Conservation (phyloP, 805 yeast genomes). For the Candida qinlingensis region DNA sequence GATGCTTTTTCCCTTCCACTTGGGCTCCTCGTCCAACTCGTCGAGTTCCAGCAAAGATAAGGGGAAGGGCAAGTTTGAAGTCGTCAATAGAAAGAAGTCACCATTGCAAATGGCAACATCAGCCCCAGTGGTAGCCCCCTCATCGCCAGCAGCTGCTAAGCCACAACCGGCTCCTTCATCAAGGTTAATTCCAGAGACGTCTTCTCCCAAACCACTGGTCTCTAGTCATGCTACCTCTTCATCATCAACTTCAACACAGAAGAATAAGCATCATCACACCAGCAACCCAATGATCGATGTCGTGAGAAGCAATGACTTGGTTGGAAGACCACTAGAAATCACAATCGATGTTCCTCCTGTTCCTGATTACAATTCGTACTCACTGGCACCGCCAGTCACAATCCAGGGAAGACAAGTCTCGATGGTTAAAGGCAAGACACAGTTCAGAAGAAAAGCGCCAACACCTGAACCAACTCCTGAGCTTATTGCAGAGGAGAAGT, state of each 20-base stretch:
- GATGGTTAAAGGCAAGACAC: slow-evolving; percentile 4
- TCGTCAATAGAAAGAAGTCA: slow-evolving; percentile 22
- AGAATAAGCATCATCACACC: neutral
- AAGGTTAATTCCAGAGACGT: neutral
- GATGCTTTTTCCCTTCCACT: slow-evolving; percentile 20
- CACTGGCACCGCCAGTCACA: slow-evolving; percentile 23
- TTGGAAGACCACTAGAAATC: neutral
- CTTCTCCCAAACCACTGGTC: neutral
- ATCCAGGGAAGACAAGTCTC: slow-evolving; percentile 24
- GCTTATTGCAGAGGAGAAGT: neutral
- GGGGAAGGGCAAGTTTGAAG: slow-evolving; percentile 21
- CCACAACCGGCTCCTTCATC: neutral
- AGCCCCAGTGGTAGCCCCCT: neutral
- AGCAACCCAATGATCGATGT: neutral
- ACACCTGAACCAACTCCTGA: slow-evolving; percentile 11
- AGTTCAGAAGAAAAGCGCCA: slow-evolving; percentile 11
- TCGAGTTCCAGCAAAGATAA: neutral
- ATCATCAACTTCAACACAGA: neutral
- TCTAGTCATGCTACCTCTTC: neutral
- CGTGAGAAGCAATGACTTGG: neutral
- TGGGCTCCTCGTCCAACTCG: slow-evolving; percentile 1
- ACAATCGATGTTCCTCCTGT: slow-evolving; percentile 19
- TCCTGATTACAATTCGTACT: slow-evolving; percentile 22
- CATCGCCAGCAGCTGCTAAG: slow-evolving; percentile 1
- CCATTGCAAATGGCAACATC: slow-evolving; percentile 9